Evolutionary conservation across 1,284 basidiomycete genomes (phyloP).

Genomic region (Waitea zeae): DNA sequence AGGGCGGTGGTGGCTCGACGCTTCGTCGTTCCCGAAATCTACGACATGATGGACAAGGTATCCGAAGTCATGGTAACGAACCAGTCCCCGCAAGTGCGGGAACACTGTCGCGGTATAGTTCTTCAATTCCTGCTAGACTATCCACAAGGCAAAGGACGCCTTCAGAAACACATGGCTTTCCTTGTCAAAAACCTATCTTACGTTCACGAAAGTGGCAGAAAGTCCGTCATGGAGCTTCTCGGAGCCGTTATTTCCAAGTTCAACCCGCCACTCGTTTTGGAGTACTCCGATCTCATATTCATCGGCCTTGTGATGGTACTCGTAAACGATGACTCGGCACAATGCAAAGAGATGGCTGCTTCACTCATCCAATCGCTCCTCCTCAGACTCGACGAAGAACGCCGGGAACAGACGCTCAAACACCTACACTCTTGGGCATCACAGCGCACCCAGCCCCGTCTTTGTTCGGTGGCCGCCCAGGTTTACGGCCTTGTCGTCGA

Average conservation of each 20-base stretch:
- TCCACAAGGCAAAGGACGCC: slow-evolving; percentile 86
- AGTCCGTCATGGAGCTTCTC: slow-evolving; percentile 86
- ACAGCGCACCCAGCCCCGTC: slow-evolving; percentile 38
- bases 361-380: slow-evolving; percentile 70
- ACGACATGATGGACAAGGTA: slow-evolving; percentile 95
- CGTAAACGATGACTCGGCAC: slow-evolving; percentile 84
- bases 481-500: slow-evolving; percentile 71
- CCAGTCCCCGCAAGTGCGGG: slow-evolving; percentile 83
- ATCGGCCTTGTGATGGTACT: slow-evolving; percentile 85
- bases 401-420: slow-evolving; percentile 39
- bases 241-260: slow-evolving; percentile 79
- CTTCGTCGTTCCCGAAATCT: slow-evolving; percentile 92
- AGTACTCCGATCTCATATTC: slow-evolving; percentile 85
- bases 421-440: slow-evolving; percentile 75
- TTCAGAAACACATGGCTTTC: slow-evolving; percentile 83
- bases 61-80: slow-evolving; percentile 89
- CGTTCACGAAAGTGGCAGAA: slow-evolving; percentile 77
- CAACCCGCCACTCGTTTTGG: slow-evolving; percentile 53
- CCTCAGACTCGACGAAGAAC: slow-evolving; percentile 43
- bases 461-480: slow-evolving; percentile 63
- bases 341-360: slow-evolving; percentile 80
- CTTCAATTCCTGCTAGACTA: slow-evolving; percentile 97
- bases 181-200: slow-evolving; percentile 91
- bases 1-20: slow-evolving; percentile 85
- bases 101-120: slow-evolving; percentile 76